These are phyloP conservation scores for Colletotrichum sp. DNA, from an alignment of 2,329 filamentous ascomycete genomes.

Conservation along the genomic window DNA sequence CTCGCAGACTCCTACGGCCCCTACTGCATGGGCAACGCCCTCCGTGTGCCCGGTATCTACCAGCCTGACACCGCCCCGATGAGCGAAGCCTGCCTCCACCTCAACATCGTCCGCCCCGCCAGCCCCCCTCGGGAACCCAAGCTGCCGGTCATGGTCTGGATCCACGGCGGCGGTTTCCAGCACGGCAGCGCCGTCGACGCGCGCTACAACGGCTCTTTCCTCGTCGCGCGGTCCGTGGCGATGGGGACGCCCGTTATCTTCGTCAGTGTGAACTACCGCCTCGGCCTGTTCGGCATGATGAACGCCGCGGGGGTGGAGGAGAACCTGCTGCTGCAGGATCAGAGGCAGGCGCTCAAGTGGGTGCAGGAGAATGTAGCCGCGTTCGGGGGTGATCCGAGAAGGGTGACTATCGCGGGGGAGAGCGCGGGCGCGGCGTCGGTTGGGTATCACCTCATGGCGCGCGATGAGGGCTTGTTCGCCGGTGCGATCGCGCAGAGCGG, in stretches of 20 bases:
- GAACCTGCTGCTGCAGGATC: slow-evolving; percentile 50
- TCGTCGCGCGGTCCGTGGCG: slow-evolving; percentile 51
- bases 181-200: slow-evolving; percentile 45
- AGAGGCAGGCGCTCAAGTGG: slow-evolving; percentile 57
- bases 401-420: slow-evolving; percentile 59
- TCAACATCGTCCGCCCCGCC: slow-evolving; percentile 28
- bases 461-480: slow-evolving; percentile 49
- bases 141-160: slow-evolving; percentile 28
- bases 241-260: slow-evolving; percentile 51
- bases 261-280: slow-evolving; percentile 51
- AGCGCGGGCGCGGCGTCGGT: slow-evolving; percentile 58
- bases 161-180: slow-evolving; percentile 43
- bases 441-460: slow-evolving; percentile 48
- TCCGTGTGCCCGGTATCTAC: not conserved
- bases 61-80: not conserved
- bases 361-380: slow-evolving; percentile 53
- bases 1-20: slow-evolving; percentile 48
- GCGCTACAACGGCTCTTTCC: slow-evolving; percentile 64
- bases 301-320: slow-evolving; percentile 39
- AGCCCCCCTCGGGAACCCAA: not conserved
- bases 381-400: slow-evolving; percentile 56
- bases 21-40: slow-evolving; percentile 34
- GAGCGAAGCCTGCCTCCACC: slow-evolving; percentile 29
- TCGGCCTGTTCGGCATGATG: slow-evolving; percentile 50
- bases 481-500: slow-evolving; percentile 33